phyloP scores from a whole-genome alignment of 2,329 filamentous ascomycete species.

The Fusarium sterilihyphosum region DNA sequence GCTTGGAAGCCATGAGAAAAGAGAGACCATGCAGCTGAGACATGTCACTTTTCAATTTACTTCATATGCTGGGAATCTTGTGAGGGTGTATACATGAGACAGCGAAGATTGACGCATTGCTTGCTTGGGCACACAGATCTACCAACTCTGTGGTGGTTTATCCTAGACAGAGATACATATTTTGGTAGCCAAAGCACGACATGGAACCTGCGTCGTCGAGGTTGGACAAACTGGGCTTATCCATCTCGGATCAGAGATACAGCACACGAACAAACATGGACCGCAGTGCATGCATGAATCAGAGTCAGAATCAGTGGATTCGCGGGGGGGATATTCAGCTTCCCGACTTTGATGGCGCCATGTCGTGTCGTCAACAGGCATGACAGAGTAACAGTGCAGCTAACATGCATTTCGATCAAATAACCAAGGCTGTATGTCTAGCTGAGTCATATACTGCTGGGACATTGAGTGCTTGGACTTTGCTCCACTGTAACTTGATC shows the following conservation, averaged over 20 bases:
- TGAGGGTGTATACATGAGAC: not conserved
- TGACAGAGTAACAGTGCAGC: conserved; percentile 32
- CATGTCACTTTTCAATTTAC: not conserved
- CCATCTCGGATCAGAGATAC: conserved; percentile 36
- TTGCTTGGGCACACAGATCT: conserved; percentile 16
- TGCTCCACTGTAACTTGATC: not conserved
- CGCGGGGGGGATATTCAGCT: conserved; percentile 16
- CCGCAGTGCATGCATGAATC: conserved; percentile 32
- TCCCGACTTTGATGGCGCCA: conserved; percentile 23
- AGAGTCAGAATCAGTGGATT: conserved; percentile 26
- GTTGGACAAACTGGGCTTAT: conserved; percentile 29
- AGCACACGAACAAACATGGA: conserved; percentile 23
- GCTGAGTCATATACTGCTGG: not conserved
- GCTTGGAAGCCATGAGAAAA: conserved; percentile 10
- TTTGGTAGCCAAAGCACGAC: conserved; percentile 31
- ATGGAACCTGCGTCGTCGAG: conserved; percentile 37
- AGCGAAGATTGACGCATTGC: not conserved
- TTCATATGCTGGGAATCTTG: not conserved
- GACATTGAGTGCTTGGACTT: not conserved
- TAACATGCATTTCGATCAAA: conserved; percentile 29
- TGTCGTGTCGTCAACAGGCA: conserved; percentile 37
- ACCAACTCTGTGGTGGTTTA: conserved; percentile 3
- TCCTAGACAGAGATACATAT: conserved; percentile 1
- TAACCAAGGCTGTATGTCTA: not conserved
- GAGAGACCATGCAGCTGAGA: conserved; percentile 11